phyloP scores from a whole-genome alignment of 2,329 filamentous ascomycete genomes.

The Metarhizium guizhouense region DNA sequence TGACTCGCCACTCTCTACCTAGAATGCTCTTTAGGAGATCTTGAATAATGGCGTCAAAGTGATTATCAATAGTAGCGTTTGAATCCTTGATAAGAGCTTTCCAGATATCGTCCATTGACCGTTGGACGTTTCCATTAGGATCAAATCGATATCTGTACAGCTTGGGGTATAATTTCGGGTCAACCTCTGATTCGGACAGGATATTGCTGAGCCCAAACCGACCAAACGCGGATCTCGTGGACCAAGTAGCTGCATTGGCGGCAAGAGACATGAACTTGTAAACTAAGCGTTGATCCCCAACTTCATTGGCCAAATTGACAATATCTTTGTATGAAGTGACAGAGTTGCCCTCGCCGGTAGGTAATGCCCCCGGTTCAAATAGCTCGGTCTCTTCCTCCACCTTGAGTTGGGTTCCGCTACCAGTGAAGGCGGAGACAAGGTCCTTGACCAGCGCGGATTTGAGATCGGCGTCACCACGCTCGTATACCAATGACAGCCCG shows the following conservation, averaged over 20 bases:
- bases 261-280: conserved; percentile 98
- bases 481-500: conserved; percentile 86
- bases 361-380: conserved; percentile 83
- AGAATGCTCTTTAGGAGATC: conserved; percentile 81
- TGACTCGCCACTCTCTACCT: conserved; percentile 85
- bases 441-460: conserved; percentile 80
- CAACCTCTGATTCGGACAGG: conserved; percentile 76
- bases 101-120: conserved; percentile 98
- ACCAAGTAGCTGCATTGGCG: conserved; percentile 94
- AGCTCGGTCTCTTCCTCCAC: conserved; percentile 87
- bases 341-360: conserved; percentile 80
- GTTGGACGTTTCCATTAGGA: conserved; percentile 84
- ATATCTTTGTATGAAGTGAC: conserved; percentile 98
- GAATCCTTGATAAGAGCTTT: conserved; percentile 89
- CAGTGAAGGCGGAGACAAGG: conserved; percentile 81
- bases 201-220: conserved; percentile 89
- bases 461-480: conserved; percentile 73
- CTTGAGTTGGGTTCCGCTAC: conserved; percentile 63
- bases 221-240: conserved; percentile 91
- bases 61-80: conserved; percentile 60
- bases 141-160: conserved; percentile 92
- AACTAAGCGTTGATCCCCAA: conserved; percentile 90
- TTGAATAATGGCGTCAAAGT: conserved; percentile 84
- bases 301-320: conserved; percentile 88
- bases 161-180: conserved; percentile 92